Evolutionary conservation across 2,329 filamentous ascomycete genomes (phyloP).

Genomic region (Ophiostoma sp.): DNA sequence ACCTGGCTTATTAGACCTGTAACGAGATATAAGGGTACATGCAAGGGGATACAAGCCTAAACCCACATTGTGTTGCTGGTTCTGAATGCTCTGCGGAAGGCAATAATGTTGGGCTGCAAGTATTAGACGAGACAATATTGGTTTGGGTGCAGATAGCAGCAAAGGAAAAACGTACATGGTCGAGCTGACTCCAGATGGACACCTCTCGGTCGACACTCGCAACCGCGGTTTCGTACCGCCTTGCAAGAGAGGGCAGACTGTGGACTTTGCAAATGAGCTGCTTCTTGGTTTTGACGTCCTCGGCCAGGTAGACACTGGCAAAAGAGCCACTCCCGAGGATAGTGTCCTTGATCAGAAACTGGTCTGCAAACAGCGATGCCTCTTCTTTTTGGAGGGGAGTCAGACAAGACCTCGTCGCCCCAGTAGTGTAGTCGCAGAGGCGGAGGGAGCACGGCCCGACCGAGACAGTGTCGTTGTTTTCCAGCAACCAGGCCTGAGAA

Average conservation of each 20-base stretch:
- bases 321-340: slow-evolving; percentile 50
- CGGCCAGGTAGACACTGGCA: slow-evolving; percentile 51
- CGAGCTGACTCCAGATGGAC: slow-evolving; percentile 48
- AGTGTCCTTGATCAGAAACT: slow-evolving; percentile 46
- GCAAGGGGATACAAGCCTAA: not conserved
- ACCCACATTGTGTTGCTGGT: slow-evolving; percentile 46
- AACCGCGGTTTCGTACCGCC: slow-evolving; percentile 28
- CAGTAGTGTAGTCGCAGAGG: slow-evolving; percentile 32
- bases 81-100: slow-evolving; percentile 47
- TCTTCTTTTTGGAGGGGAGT: slow-evolving; percentile 35
- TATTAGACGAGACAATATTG: slow-evolving; percentile 14
- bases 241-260: slow-evolving; percentile 39
- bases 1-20: slow-evolving; percentile 35
- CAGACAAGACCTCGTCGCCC: slow-evolving; percentile 25
- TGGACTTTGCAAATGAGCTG: slow-evolving; percentile 68
- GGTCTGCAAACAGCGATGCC: slow-evolving; percentile 40
- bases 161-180: slow-evolving; percentile 43
- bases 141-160: not conserved
- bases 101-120: slow-evolving; percentile 50
- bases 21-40: slow-evolving; percentile 16
- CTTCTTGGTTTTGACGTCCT: slow-evolving; percentile 46
- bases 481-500: slow-evolving; percentile 44
- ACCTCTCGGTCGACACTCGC: slow-evolving; percentile 45
- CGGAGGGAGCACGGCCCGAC: slow-evolving; percentile 37
- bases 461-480: slow-evolving; percentile 46